phyloP scores from a whole-genome alignment of 441 rosid species.

The Hura crepitans region DNA sequence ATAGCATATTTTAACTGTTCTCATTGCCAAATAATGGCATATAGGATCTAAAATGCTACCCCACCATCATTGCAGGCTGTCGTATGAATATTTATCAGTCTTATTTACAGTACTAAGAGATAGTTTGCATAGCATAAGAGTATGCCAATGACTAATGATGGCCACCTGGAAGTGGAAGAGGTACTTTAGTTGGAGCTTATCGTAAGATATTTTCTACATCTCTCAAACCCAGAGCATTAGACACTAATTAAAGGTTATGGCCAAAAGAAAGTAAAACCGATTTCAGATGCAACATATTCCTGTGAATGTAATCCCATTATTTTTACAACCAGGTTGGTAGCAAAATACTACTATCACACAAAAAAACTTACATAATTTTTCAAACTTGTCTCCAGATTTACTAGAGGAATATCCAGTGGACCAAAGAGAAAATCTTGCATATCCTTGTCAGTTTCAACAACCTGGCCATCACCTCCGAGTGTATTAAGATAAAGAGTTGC shows the following conservation, averaged over 20 bases:
- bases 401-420: conserved; percentile 70
- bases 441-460: conserved; percentile 59
- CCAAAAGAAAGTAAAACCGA: not conserved
- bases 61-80: too few species aligned
- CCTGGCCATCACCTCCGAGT: conserved; percentile 67
- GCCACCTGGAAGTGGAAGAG: not conserved
- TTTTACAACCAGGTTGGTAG: not conserved
- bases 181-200: not conserved
- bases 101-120: too few species aligned
- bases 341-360: not conserved
- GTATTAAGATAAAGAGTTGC: conserved; percentile 88
- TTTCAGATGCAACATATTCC: conserved; percentile 1
- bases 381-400: conserved; percentile 85
- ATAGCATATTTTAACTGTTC: too few species aligned
- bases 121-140: too few species aligned
- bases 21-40: too few species aligned
- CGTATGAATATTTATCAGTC: too few species aligned
- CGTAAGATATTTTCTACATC: not conserved
- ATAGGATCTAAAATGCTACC: too few species aligned
- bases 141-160: not conserved
- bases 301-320: not conserved
- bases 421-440: conserved; percentile 76
- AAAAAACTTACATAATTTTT: conserved; percentile 66
- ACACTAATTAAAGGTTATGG: not conserved
- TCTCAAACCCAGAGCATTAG: not conserved